These are phyloP conservation scores for Neofusicoccum sp. DNA, from an alignment of 2,329 filamentous ascomycete species.

Conservation along the genomic window DNA sequence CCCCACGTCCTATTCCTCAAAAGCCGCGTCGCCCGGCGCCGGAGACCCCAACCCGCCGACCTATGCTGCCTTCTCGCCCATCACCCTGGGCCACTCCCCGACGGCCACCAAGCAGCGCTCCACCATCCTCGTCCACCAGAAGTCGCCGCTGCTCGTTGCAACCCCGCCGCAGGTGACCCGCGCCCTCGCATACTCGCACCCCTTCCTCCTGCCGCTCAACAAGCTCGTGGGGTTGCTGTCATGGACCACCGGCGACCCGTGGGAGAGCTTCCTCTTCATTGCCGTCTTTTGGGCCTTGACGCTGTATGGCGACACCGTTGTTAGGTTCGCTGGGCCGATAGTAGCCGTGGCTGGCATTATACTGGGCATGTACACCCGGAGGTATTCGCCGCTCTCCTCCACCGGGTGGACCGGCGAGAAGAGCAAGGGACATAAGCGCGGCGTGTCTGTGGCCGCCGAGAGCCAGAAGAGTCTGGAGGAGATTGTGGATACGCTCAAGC, in stretches of 20 bases:
- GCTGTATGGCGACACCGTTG: conserved; percentile 82
- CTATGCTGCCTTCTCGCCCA: conserved; percentile 86
- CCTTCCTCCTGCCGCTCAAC: conserved; percentile 88
- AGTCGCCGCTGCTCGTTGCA: conserved; percentile 87
- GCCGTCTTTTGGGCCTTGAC: conserved; percentile 82
- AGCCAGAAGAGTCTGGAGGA: conserved; percentile 94
- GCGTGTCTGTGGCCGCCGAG: conserved; percentile 61
- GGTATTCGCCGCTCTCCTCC: conserved; percentile 88
- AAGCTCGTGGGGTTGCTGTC: conserved; percentile 81
- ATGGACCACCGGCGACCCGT: conserved; percentile 92
- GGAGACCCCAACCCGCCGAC: conserved; percentile 65
- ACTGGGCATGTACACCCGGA: conserved; percentile 85
- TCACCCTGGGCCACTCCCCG: conserved; percentile 70
- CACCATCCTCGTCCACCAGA: conserved; percentile 94
- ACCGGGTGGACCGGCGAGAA: conserved; percentile 74
- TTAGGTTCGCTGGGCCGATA: conserved; percentile 80
- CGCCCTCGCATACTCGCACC: conserved; percentile 92
- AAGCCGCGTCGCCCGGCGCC: conserved; percentile 39
- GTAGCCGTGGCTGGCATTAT: conserved; percentile 80
- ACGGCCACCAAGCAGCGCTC: conserved; percentile 76
- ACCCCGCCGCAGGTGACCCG: conserved; percentile 94
- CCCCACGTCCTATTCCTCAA: conserved; percentile 35
- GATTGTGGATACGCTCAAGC: conserved; percentile 90
- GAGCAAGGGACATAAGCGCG: conserved; percentile 56
- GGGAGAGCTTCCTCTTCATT: conserved; percentile 94